Base-by-base conservation (phyloP, 768 basidiomycete genomes). In the Collybia nuda region DNA sequence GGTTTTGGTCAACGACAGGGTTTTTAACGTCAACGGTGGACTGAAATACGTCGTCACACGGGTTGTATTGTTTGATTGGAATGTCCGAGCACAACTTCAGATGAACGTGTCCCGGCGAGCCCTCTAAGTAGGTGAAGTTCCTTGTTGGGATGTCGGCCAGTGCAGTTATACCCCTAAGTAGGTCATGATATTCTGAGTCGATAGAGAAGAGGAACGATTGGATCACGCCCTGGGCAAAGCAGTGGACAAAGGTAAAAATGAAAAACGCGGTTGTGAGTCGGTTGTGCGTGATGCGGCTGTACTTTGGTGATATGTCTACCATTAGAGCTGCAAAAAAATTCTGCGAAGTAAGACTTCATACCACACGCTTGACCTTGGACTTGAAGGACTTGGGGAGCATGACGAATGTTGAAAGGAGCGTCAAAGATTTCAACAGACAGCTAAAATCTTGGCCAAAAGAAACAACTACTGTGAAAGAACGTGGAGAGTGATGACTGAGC, bases 161-260 rank as follows among this genome's bases (percentile, higher is more conserved):
- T 5, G 61, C 40, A 17, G 75, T 67, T 49, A 83, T 72, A 8
- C 57, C 56, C 19, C 64, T 57, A 11, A 77, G 62, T 24, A 81
- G 55, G 1, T 56, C 50, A 44, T 61, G 58, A 54, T 75, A 76
- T 22, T 71, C 60, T 6, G 68, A 56, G 56, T 84, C 81, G 57
- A 77, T 52, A 18, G 66, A 67, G 59, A 69, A 78, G 9, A 82
- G 68, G 15, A 78, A 62, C 1, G 79, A 72, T 57, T 79, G 79
- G 29, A 82, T 63, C 48, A 77, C 62, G 50, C 77, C 81, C 51
- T 82, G 81, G 8, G 73, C 63, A 43, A 81, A 71, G 57, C 79
- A 82, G 55, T 78, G 74, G 40, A 79, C 15, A 48, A 81, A 67
- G 35, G 71, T 74, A 53, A 81, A 73, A 19, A 80, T 51, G 57